Conservation (phyloP, 768 basidiomycete species). For the Suillus subaureus region DNA sequence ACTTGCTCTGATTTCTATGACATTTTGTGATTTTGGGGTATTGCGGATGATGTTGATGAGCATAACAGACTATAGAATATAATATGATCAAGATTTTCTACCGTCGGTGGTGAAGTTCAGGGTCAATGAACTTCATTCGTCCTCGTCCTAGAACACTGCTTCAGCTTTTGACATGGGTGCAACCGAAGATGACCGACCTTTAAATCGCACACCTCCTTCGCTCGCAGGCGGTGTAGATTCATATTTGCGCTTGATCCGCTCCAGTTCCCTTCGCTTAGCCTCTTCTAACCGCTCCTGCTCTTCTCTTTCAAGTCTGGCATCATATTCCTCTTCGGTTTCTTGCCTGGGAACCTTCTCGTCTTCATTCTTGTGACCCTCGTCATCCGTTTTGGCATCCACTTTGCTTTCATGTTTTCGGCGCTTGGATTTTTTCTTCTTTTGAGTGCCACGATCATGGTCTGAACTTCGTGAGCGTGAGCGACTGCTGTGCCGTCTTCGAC, state of each 20-base stretch:
- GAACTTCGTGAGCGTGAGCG: constrained; percentile 32
- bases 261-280: constrained; percentile 49
- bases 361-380: constrained; percentile 12
- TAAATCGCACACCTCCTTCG: constrained; percentile 60
- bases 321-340: constrained; percentile 78
- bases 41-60: constrained; percentile 9
- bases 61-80: not conserved
- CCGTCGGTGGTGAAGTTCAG: constrained; percentile 44
- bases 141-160: constrained; percentile 49
- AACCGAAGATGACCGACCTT: constrained; percentile 44
- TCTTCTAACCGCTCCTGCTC: constrained; percentile 60
- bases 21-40: constrained; percentile 11
- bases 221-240: constrained; percentile 34
- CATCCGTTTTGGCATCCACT: constrained; percentile 10
- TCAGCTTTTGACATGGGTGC: not conserved
- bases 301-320: constrained; percentile 65
- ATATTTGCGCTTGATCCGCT: constrained; percentile 44
- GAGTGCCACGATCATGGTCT: constrained; percentile 24
- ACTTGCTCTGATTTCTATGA: constrained; percentile 17
- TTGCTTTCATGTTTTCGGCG: constrained; percentile 11
- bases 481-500: constrained; percentile 24
- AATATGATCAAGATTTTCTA: constrained; percentile 10
- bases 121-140: constrained; percentile 69
- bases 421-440: constrained; percentile 31
- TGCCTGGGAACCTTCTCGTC: constrained; percentile 20